Evolutionary conservation across 164 flowering plant genomes (phyloP), one percentile per base, ranked within the genome.

Genomic region (Chloranthus sessilifolius): DNA sequence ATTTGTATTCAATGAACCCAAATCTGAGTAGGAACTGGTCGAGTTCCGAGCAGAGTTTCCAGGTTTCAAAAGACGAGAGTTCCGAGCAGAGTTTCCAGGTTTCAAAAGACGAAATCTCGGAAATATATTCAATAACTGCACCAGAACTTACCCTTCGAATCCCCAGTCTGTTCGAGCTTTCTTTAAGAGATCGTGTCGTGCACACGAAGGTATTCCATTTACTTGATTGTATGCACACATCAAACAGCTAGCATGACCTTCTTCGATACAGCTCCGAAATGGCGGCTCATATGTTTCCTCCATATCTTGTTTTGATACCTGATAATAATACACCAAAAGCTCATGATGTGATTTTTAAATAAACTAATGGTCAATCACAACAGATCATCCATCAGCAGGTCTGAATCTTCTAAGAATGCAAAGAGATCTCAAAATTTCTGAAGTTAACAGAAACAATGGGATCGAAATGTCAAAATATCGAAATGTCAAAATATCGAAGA

Each of bases 201-300:
- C 91, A 59, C 96, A 92, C 0, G 82, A 75, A 16, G 96, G 99
- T 28, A 92, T 60, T 6, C 99, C 99, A 69, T 88, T 85, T 33
- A 92, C 72, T 20, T 56, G 49, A 69, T 86, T 92, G 72, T 92
- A 92, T 3, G 95, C 75, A 66, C 99, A 92, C 99, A 92, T 92
- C 62, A 92, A 63, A 69, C 96, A 86, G 69, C 96, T 88, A 34
- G 96, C 96, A 72, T 72, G 80, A 17, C 88, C 99, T 52, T 86
- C 74, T 62, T 76, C 61, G 20, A 92, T 67, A 50, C 96, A 92
- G 56, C 84, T 78, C 38, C 55, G 69, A 53, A 92, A 92, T 47
- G 99, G 96, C 34, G 92, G 88, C 67, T 81, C 76, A 60, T 71
- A 84, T 1, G 96, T 84, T 47, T 92, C 99, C 65, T 68, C 80